Evolutionary conservation across 2,329 filamentous ascomycete genomes (phyloP), one percentile per base, ranked within the genome.

Genomic region (Pestalotiopsis sp.): DNA sequence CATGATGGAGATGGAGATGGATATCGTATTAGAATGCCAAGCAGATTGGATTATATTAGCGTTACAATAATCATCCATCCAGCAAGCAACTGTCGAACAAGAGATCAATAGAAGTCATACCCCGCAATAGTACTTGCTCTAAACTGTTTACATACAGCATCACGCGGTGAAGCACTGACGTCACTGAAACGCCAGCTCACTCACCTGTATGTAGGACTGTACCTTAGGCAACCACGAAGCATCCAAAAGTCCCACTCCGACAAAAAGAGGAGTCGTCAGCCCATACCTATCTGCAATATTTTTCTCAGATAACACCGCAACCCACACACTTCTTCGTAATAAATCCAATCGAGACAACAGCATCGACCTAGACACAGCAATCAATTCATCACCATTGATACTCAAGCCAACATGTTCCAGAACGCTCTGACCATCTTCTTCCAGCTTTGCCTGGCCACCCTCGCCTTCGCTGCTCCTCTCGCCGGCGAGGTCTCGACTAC

Each of bases 391-490:
- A 45, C 62, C 20, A 9, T 36, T 36, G 31, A 36, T 36, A 36
- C 45, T n/a, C 17, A 6, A 52, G 66, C 23, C n/a, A 63, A 36
- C 61, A 81, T 80, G 79, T 70, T 78, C 67, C 73, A 77, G 65
- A 72, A 77, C 73, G 72, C 78, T 73, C 72, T 85, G 71, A 76
- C 80, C 72, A 71, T 86, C 73, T 74, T 89, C 71, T 80, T 89
- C 69, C 86, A 89, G 78, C 83, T 88, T 72, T 84, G 81, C 73
- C 81, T 86, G 73, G 81, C 86, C 65, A 77, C 82, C 57, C 77
- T 87, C 67, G 81, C 84, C 61, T 79, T 83, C 67, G 87, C 86
- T 25, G 86, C 86, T 2, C 84, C 85, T 63, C 69, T 84, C 41
- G 76, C 75, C 14, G 76, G 79, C 57, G 79, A 78, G 7, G 78